Percentiles rank a stretch among this genome's conserved stretches.
Evolutionary conservation across 805 yeast genomes (phyloP).

Genomic region (Teunomyces funiuensis): DNA sequence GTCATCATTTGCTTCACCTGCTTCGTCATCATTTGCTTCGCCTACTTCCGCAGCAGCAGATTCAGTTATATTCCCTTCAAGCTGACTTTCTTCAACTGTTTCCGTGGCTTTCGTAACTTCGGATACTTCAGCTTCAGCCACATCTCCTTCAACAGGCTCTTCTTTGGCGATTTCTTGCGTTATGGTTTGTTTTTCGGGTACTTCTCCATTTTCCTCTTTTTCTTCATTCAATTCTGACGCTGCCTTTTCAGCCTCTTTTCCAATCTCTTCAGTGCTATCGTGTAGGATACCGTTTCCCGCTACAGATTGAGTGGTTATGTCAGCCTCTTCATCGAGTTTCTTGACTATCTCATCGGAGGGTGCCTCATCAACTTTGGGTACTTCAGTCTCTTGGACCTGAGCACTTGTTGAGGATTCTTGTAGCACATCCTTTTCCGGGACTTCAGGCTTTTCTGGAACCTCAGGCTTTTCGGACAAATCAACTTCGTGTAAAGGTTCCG

Average conservation of each 20-base stretch:
- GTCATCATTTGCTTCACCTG: slow-evolving; percentile 8
- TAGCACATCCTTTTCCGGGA: neutral
- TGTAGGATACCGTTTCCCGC: neutral
- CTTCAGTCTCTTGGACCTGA: neutral
- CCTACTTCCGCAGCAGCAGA: slow-evolving; percentile 4
- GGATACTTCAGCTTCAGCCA: neutral
- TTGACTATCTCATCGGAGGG: neutral
- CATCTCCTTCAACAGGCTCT: neutral
- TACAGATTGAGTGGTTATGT: neutral
- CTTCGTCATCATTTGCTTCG: slow-evolving; percentile 7
- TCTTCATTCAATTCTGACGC: neutral
- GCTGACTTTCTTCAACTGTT: neutral
- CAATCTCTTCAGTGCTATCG: neutral
- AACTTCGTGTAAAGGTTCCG: neutral
- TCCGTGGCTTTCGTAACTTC: neutral
- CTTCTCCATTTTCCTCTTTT: no score
- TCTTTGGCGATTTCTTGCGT: neutral
- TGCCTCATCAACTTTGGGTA: neutral
- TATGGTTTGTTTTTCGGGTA: no score
- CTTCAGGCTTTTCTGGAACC: neutral
- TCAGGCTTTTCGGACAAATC: slow-evolving; percentile 3
- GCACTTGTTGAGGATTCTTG: neutral
- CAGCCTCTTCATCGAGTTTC: neutral
- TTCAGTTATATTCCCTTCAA: slow-evolving; percentile 4
- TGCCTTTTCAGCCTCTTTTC: neutral